A percentile compares a stretch with the other conserved stretches of the same genome.
Conservation (phyloP, 768 basidiomycete species). For the Calocera cornea region DNA sequence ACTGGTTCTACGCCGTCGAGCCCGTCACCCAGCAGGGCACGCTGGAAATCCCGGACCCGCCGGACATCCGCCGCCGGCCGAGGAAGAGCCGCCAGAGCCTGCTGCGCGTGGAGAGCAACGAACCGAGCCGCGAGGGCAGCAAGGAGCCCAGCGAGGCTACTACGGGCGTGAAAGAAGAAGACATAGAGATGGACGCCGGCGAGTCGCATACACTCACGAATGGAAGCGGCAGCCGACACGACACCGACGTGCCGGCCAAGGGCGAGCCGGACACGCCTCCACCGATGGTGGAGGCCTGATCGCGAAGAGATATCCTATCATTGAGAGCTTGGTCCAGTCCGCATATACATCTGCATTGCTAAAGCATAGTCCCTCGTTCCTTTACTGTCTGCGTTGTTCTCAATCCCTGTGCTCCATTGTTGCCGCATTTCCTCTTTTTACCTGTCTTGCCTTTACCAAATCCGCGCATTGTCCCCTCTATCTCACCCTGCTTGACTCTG, state of each 20-base stretch:
- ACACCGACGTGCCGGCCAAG: neutral
- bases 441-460: neutral
- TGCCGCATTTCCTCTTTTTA: neutral
- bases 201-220: neutral
- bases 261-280: neutral
- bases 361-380: neutral
- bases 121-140: neutral
- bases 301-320: neutral
- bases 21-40: constrained; percentile 26
- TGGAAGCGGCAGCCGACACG: neutral
- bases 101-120: neutral
- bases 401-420: neutral
- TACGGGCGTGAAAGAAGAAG: neutral
- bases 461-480: neutral
- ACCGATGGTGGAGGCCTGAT: neutral
- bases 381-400: neutral
- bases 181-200: neutral
- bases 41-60: constrained; percentile 1
- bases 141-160: neutral
- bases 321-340: neutral
- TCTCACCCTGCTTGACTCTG: neutral
- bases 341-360: constrained; percentile 1
- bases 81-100: neutral
- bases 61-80: neutral
- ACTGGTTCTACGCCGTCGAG: constrained; percentile 77